phyloP scores from a whole-genome alignment of 345 rosid genomes.

The Litchi chinensis region DNA sequence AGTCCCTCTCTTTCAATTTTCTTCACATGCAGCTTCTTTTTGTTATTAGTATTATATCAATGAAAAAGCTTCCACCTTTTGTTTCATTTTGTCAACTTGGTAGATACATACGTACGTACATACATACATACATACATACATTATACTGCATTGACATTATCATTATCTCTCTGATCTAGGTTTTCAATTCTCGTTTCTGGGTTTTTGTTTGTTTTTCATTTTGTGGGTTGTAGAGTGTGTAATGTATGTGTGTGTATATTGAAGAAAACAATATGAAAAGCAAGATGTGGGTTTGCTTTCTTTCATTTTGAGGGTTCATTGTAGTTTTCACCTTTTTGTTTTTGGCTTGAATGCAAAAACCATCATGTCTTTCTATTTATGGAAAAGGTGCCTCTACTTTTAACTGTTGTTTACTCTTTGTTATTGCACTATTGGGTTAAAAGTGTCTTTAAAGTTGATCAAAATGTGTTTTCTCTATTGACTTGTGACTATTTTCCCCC shows the following conservation, averaged over 20 bases:
- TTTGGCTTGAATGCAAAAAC: constrained; percentile 1
- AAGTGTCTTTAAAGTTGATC: constrained; percentile 11
- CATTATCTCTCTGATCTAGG: constrained; percentile 7
- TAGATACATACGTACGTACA: too few species aligned
- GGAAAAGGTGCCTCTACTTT: constrained; percentile 20
- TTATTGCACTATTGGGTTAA: constrained; percentile 6
- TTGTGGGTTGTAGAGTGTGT: background rate
- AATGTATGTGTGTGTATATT: too few species aligned
- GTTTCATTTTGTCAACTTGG: constrained; percentile 20
- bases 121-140: too few species aligned
- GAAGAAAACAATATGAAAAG: background rate
- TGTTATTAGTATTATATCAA: background rate
- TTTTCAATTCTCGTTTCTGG: constrained; percentile 17
- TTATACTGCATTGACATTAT: background rate
- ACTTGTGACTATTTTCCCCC: background rate
- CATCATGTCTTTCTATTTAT: constrained; percentile 23
- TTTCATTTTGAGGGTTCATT: background rate
- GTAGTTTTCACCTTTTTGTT: constrained; percentile 3
- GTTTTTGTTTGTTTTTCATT: background rate
- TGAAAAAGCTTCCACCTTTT: background rate
- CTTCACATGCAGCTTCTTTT: constrained; percentile 6
- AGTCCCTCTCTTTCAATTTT: constrained; percentile 17
- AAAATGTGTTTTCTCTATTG: constrained; percentile 10
- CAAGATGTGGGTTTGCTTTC: background rate
- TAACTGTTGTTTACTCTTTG: background rate